These are phyloP conservation scores for Clonostachys solani DNA, from an alignment of 2,329 filamentous ascomycete genomes.

Conservation along the genomic window DNA sequence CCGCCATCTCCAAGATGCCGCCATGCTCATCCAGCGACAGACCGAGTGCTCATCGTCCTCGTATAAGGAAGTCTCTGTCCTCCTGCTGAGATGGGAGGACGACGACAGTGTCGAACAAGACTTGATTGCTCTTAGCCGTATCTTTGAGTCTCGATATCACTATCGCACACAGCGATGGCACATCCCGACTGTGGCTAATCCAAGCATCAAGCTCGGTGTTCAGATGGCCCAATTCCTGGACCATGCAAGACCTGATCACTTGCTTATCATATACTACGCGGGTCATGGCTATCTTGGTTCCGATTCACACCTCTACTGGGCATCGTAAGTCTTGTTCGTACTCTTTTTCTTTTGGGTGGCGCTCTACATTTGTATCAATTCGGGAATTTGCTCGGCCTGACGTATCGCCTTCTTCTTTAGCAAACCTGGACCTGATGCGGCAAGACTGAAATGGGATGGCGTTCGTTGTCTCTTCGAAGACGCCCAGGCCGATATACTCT, in stretches of 20 bases:
- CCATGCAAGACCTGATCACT: conserved; percentile 50
- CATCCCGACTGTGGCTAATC: conserved; percentile 55
- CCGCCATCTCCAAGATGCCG: conserved; percentile 63
- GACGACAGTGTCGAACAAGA: conserved; percentile 50
- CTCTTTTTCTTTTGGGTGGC: neutral
- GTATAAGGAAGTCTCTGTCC: conserved; percentile 55
- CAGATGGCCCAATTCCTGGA: conserved; percentile 58
- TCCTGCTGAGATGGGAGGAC: conserved; percentile 60
- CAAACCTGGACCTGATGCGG: conserved; percentile 51
- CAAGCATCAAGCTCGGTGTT: conserved; percentile 57
- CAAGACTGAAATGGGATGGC: conserved; percentile 60
- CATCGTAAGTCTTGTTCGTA: conserved; percentile 45
- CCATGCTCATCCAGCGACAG: conserved; percentile 62
- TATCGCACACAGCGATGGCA: conserved; percentile 57
- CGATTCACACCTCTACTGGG: conserved; percentile 62
- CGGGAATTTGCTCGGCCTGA: neutral
- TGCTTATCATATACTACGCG: conserved; percentile 62
- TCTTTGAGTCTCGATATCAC: conserved; percentile 56
- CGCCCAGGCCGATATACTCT: conserved; percentile 56
- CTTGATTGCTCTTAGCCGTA: conserved; percentile 47
- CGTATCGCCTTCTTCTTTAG: conserved; percentile 25
- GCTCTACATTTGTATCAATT: conserved; percentile 6
- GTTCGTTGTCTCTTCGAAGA: conserved; percentile 60
- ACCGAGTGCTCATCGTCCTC: conserved; percentile 43
- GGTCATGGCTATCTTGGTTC: conserved; percentile 54